Conservation (phyloP, 108 stramenopile genomes). For the Fragilariopsis cylindrus region DNA sequence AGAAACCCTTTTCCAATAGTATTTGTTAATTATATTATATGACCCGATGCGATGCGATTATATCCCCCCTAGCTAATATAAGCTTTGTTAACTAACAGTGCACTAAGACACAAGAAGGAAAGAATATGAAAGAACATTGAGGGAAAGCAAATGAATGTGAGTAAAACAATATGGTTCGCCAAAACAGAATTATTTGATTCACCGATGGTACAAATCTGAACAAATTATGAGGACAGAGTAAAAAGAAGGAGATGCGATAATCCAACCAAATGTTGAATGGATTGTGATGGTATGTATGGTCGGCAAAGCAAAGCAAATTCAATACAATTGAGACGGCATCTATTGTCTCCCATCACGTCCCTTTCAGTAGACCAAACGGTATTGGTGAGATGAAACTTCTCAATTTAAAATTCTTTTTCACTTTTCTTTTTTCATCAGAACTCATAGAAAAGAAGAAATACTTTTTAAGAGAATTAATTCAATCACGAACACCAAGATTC, state of each 20-base stretch:
- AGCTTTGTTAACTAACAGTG: neutral
- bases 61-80: slow-evolving; percentile 7
- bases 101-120: neutral
- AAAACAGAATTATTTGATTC: neutral
- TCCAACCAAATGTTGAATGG: too few relatives aligned
- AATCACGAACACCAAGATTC: slow-evolving; percentile 8
- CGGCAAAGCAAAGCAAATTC: too few relatives aligned
- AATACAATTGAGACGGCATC: too few relatives aligned
- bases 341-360: too few relatives aligned
- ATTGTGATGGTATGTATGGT: too few relatives aligned
- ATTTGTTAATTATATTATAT: neutral
- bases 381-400: too few relatives aligned
- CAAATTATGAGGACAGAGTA: too few relatives aligned
- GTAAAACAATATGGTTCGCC: neutral
- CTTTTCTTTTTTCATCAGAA: neutral
- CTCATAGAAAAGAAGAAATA: neutral
- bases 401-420: too few relatives aligned
- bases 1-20: neutral
- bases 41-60: neutral
- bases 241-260: too few relatives aligned
- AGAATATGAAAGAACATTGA: neutral
- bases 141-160: neutral
- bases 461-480: neutral
- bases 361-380: too few relatives aligned
- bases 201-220: too few relatives aligned